Evolutionary conservation across 2,329 filamentous ascomycete species (phyloP).

Genomic region (Talaromyces sp.): DNA sequence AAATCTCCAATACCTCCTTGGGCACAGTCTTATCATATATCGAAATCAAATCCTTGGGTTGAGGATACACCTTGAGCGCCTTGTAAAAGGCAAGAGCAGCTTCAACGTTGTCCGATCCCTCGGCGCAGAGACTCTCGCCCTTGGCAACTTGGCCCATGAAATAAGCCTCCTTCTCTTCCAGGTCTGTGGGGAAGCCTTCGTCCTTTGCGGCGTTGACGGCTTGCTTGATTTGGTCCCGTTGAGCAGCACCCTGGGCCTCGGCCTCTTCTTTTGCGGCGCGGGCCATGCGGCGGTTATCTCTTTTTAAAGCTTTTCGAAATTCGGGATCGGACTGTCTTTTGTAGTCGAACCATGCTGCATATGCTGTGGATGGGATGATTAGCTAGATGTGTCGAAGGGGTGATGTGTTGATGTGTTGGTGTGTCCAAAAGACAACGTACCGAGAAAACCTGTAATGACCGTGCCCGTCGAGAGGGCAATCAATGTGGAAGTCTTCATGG

Average conservation of each 20-base stretch:
- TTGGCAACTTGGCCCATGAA: slow-evolving; percentile 94
- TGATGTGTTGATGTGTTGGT: background rate
- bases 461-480: slow-evolving; percentile 57
- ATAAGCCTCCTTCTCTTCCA: slow-evolving; percentile 91
- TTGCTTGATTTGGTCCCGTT: slow-evolving; percentile 65
- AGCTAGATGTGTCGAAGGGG: background rate
- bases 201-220: slow-evolving; percentile 78
- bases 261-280: slow-evolving; percentile 47
- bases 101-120: slow-evolving; percentile 65
- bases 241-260: slow-evolving; percentile 44
- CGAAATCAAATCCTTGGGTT: slow-evolving; percentile 83
- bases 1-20: slow-evolving; percentile 93
- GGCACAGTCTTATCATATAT: slow-evolving; percentile 99
- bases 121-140: slow-evolving; percentile 76
- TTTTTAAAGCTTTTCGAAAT: slow-evolving; percentile 58
- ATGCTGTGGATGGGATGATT: slow-evolving; percentile 43
- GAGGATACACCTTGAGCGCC: slow-evolving; percentile 96
- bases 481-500: slow-evolving; percentile 56
- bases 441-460: slow-evolving; percentile 55
- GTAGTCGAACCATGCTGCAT: slow-evolving; percentile 65
- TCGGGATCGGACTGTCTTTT: slow-evolving; percentile 60
- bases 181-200: slow-evolving; percentile 83
- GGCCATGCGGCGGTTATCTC: slow-evolving; percentile 47
- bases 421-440: slow-evolving; percentile 31
- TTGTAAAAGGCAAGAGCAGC: slow-evolving; percentile 96